Evolutionary conservation across 2,329 filamentous ascomycete species (phyloP).

Genomic region (Onygenales sp.): DNA sequence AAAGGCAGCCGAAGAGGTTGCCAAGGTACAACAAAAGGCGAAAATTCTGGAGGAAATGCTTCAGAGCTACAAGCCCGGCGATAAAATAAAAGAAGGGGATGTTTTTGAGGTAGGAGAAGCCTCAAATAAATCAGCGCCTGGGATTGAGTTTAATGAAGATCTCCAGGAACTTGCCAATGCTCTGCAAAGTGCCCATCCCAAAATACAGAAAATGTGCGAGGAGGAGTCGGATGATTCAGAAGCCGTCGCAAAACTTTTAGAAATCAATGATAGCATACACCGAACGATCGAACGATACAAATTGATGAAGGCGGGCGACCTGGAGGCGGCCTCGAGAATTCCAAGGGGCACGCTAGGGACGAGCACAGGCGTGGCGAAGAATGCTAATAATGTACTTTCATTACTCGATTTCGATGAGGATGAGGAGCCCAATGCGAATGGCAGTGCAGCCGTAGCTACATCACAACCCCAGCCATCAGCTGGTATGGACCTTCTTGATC

Average conservation of each 20-base stretch:
- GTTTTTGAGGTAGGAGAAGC: conserved; percentile 51
- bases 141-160: conserved; percentile 1
- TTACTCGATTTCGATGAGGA: conserved; percentile 81
- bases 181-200: conserved; percentile 87
- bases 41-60: conserved; percentile 86
- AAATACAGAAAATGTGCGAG: conserved; percentile 99
- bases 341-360: conserved; percentile 69
- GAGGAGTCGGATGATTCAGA: conserved; percentile 96
- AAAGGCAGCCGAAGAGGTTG: conserved; percentile 91
- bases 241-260: conserved; percentile 86
- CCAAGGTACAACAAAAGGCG: conserved; percentile 92
- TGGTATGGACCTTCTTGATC: conserved; percentile 71
- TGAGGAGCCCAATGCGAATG: conserved; percentile 44
- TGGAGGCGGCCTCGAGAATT: conserved; percentile 73
- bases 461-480: conserved; percentile 51
- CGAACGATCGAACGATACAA: conserved; percentile 92
- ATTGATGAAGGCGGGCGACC: conserved; percentile 88
- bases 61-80: conserved; percentile 71
- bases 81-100: conserved; percentile 62
- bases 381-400: conserved; percentile 70
- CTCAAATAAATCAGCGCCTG: not conserved
- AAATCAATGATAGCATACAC: conserved; percentile 99
- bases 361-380: conserved; percentile 55
- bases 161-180: conserved; percentile 72
- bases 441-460: conserved; percentile 29